phyloP scores from a whole-genome alignment of 73 alveolate species.

The Symbiodinium pilosum region DNA sequence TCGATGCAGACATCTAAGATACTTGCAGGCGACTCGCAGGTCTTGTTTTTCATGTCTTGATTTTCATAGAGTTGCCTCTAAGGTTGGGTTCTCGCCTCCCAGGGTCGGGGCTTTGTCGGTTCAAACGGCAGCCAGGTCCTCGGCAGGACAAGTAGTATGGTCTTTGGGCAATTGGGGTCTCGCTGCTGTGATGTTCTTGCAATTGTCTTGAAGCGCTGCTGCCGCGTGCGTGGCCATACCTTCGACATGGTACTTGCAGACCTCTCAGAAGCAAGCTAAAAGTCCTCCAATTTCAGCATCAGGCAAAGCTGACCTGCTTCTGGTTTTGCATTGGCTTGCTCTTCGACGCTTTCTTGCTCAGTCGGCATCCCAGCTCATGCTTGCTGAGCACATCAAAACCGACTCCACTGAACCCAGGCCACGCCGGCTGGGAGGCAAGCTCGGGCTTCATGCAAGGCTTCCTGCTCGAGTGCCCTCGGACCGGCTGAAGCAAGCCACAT shows the following conservation, averaged over 20 bases:
- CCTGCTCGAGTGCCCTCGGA: conserved; percentile 32
- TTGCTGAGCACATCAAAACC: not conserved
- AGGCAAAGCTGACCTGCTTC: not conserved
- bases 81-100: conserved; percentile 9
- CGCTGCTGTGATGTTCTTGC: too few relatives aligned
- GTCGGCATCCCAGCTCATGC: not conserved
- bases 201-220: too few relatives aligned
- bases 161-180: too few relatives aligned
- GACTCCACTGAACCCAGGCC: not conserved
- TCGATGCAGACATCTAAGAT: not conserved
- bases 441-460: conserved; percentile 83
- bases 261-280: too few relatives aligned
- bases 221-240: too few relatives aligned
- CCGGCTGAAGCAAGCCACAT: too few relatives aligned
- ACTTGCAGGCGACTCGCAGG: not conserved
- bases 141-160: not conserved
- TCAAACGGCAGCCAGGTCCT: not conserved
- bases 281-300: too few relatives aligned
- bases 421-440: conserved; percentile 61
- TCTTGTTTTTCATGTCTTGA: not conserved
- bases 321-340: conserved; percentile 33
- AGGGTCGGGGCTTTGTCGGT: not conserved
- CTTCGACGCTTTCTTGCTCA: not conserved
- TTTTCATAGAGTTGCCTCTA: not conserved
- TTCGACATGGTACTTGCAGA: too few relatives aligned